phyloP scores from a whole-genome alignment of 306 rosid genomes.

The Quercus gilva region DNA sequence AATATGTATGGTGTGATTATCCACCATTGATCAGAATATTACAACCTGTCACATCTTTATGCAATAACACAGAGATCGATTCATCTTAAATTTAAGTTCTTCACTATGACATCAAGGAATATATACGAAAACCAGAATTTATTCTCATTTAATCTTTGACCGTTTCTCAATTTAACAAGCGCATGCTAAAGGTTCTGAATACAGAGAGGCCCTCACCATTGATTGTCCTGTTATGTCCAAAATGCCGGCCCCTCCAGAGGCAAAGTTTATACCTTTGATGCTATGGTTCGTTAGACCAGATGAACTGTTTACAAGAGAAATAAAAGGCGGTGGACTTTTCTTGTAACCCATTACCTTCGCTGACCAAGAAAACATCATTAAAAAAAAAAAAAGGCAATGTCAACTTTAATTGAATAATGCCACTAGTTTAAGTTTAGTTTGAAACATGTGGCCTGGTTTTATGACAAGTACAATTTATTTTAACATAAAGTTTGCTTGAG shows the following conservation, averaged over 20 bases:
- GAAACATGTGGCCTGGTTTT: no score
- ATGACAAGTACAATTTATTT: not conserved
- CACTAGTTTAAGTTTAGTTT: not conserved
- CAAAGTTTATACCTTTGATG: conserved; percentile 28
- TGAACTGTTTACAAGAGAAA: not conserved
- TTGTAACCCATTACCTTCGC: conserved; percentile 13
- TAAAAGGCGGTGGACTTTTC: conserved; percentile 25
- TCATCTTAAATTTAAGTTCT: no score
- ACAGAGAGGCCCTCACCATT: not conserved
- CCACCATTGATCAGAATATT: no score
- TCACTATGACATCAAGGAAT: no score
- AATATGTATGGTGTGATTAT: no score
- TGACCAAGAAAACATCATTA: not conserved
- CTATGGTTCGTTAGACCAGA: not conserved
- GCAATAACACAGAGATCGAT: no score
- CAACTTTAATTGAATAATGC: not conserved
- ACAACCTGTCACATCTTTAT: no score
- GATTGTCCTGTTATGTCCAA: conserved; percentile 22
- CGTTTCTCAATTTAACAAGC: no score
- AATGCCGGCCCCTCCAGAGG: conserved; percentile 34
- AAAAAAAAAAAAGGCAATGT: not conserved
- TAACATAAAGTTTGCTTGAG: not conserved
- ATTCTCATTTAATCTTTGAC: no score
- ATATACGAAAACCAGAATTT: no score
- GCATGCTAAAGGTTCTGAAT: not conserved